phyloP scores from a whole-genome alignment of 345 rosid genomes.

The Clarkia xantiana region DNA sequence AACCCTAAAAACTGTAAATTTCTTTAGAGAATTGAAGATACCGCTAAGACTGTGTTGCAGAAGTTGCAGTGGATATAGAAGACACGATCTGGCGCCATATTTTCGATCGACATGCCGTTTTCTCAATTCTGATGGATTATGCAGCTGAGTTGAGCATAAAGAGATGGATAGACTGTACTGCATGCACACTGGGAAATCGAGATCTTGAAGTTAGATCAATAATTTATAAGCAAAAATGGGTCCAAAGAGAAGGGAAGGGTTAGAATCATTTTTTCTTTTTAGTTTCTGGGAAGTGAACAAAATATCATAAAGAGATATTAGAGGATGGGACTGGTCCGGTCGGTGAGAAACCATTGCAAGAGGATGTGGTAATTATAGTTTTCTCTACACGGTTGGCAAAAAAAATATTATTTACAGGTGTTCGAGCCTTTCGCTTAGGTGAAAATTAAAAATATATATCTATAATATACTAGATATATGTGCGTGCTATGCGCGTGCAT shows the following conservation, averaged over 20 bases:
- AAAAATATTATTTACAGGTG: no score
- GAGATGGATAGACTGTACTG: not conserved
- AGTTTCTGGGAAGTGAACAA: conserved; percentile 11
- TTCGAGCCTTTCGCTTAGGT: no score
- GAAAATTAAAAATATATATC: no score
- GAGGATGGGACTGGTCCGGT: conserved; percentile 28
- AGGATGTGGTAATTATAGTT: conserved; percentile 6
- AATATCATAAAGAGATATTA: conserved; percentile 8
- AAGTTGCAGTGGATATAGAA: conserved; percentile 96
- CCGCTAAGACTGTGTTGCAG: conserved; percentile 98
- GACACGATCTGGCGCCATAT: conserved; percentile 56
- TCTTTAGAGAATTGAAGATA: conserved; percentile 11
- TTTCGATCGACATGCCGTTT: conserved; percentile 45
- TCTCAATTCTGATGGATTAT: not conserved
- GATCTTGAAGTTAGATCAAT: not conserved
- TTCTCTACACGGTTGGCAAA: no score
- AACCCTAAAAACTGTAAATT: not conserved
- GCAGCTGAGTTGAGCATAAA: not conserved
- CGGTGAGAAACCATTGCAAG: conserved; percentile 16
- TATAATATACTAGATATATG: no score
- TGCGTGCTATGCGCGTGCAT: no score
- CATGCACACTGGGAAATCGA: not conserved
- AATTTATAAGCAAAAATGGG: not conserved
- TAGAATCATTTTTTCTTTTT: not conserved
- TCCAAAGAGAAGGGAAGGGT: not conserved